Evolutionary conservation across 495 filamentous ascomycete species (phyloP).

Genomic region (Podospora tetraspora): DNA sequence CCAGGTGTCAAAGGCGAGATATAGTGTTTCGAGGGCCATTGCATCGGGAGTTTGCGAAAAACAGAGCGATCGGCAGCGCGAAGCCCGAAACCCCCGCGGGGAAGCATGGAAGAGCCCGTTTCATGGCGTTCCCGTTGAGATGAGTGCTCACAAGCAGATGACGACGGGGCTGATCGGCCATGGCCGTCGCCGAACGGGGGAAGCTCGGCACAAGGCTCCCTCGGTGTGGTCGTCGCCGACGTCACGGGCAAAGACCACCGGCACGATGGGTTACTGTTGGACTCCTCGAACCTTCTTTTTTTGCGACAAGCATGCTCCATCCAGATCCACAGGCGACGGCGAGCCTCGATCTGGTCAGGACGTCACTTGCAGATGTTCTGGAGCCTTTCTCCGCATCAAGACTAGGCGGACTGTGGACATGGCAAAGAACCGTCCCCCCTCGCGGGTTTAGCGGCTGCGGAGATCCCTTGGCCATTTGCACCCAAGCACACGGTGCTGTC

Average conservation of each 20-base stretch:
- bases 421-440: slow-evolving; percentile 15
- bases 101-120: not conserved
- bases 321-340: not conserved
- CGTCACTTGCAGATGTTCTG: slow-evolving; percentile 16
- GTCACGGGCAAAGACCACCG: not conserved
- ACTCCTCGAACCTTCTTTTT: not conserved
- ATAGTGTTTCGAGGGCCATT: not conserved
- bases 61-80: not conserved
- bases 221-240: not conserved
- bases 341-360: slow-evolving; percentile 13
- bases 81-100: not conserved
- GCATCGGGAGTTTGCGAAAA: not conserved
- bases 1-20: slow-evolving; percentile 2
- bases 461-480: slow-evolving; percentile 13
- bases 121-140: not conserved
- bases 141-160: not conserved
- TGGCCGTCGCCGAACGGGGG: not conserved
- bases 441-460: slow-evolving; percentile 14
- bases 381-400: slow-evolving; percentile 21
- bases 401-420: slow-evolving; percentile 15
- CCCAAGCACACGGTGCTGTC: slow-evolving; percentile 17
- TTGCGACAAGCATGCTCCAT: not conserved
- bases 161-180: not conserved
- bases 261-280: not conserved
- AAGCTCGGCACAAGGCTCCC: not conserved